Conservation (phyloP, 2,329 filamentous ascomycete species). For the Coniochaeta pulveracea region DNA sequence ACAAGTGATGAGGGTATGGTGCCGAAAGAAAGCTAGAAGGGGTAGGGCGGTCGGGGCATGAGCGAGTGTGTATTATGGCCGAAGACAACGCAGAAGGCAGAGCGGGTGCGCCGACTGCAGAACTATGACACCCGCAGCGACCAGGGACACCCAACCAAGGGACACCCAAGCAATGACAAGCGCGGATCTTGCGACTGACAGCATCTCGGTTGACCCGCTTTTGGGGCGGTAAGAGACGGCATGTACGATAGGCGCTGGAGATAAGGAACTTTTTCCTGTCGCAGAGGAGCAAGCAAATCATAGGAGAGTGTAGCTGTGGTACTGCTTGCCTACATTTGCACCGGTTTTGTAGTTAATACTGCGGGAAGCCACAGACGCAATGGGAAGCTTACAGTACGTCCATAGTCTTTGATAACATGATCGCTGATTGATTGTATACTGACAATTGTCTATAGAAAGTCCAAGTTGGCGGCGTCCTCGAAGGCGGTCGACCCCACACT, state of each 20-base stretch:
- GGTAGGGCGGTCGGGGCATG: too few species aligned
- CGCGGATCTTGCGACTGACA: constrained; percentile 1
- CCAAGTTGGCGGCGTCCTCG: constrained; percentile 28
- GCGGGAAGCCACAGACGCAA: too few species aligned
- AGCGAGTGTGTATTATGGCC: too few species aligned
- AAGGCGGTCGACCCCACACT: constrained; percentile 57
- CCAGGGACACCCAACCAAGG: constrained; percentile 7
- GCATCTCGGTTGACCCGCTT: constrained; percentile 2
- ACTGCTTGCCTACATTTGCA: too few species aligned
- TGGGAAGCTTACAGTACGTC: constrained; percentile 14
- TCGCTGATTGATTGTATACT: neutral
- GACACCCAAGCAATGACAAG: constrained; percentile 11
- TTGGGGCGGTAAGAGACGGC: constrained; percentile 10
- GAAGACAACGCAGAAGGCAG: too few species aligned
- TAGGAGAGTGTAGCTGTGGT: neutral
- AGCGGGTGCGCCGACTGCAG: constrained; percentile 1
- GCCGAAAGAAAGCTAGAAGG: neutral
- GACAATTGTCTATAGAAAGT: constrained; percentile 18
- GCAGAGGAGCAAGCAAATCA: neutral
- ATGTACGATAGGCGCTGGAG: constrained; percentile 11
- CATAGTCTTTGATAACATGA: neutral
- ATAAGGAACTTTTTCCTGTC: constrained; percentile 6
- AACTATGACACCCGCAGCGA: too few species aligned
- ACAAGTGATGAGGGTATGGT: too few species aligned
- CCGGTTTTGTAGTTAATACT: too few species aligned